Base-by-base conservation (phyloP, 345 rosid species). In the Garcia nutans region DNA sequence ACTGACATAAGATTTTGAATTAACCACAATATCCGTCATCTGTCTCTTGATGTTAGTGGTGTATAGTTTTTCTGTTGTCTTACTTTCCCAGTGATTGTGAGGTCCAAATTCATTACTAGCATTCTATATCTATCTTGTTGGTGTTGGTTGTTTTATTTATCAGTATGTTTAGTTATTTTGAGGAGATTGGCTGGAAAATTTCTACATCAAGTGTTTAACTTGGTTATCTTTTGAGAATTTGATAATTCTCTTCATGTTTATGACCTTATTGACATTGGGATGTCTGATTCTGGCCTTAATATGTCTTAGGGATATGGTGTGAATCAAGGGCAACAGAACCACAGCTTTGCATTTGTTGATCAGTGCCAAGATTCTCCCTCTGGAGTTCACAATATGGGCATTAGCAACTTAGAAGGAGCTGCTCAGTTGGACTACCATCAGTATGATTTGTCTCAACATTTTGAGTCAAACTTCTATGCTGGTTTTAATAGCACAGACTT, bases 371-470 rank as follows among this genome's bases (percentile, higher is more conserved):
- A 82, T 56, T 74, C 89, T 28, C 81, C 86, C 52, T 77, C 85
- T 26, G 87, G 83, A 41, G 78, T 72, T 74, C 85, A 71, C 23
- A 49, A 28, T 62, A 50, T 78, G 75, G 49, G 69, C 33, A 52
- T 79, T 54, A 86, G 77, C 85, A 83, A 79, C 73, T 73, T 84
- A 37, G 90, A 83, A 75, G 92, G 85, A 75, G 75, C 80, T 33
- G 57, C 78, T 74, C 86, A 84, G 45, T 72, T 88, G 86, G 93
- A 92, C 33, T 92, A 84, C 74, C 83, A 82, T 83, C 92, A 84
- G 67, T 93, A 77, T 83, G 97, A 92, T 78, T 74, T 89, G 78
- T 91, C 88, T 55, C 92, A 83, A 78, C 92, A 87, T 58, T 87
- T 88, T 76, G 97, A 88, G 61, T 88, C 86, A 45, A 82, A 84